Evolutionary conservation across 495 filamentous ascomycete genomes (phyloP).

Genomic region (Jackrogersella multiformis): DNA sequence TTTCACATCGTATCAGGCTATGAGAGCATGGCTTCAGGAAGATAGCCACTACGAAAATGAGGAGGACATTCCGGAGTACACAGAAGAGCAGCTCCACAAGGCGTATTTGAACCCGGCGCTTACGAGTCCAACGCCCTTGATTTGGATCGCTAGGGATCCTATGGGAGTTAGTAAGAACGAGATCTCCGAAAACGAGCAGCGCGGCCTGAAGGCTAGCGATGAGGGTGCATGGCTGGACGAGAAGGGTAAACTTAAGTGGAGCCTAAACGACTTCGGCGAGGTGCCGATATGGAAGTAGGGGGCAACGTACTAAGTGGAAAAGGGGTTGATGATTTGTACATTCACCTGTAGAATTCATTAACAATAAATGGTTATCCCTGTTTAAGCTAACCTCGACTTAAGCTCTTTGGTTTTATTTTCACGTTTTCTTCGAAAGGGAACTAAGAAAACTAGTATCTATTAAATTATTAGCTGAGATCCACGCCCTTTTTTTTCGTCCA

Average conservation of each 20-base stretch:
- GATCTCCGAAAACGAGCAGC: slow-evolving; percentile 48
- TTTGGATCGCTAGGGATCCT: slow-evolving; percentile 77
- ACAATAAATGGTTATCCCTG: too few relatives aligned
- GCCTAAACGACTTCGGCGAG: slow-evolving; percentile 53
- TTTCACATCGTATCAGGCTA: slow-evolving; percentile 37
- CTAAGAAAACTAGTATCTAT: too few relatives aligned
- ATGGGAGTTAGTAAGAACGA: slow-evolving; percentile 72
- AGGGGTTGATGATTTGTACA: too few relatives aligned
- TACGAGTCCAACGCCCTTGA: slow-evolving; percentile 62
- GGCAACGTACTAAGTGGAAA: slow-evolving; percentile 41
- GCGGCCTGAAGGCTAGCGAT: slow-evolving; percentile 61
- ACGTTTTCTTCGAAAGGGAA: too few relatives aligned
- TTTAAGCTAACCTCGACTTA: too few relatives aligned
- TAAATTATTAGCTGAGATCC: too few relatives aligned
- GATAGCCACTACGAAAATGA: slow-evolving; percentile 61
- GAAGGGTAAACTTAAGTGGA: slow-evolving; percentile 66
- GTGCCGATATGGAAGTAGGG: slow-evolving; percentile 75
- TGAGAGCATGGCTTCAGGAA: slow-evolving; percentile 39
- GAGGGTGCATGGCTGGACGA: slow-evolving; percentile 71
- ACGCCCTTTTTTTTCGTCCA: too few relatives aligned
- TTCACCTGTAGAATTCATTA: too few relatives aligned
- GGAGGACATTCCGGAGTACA: slow-evolving; percentile 61
- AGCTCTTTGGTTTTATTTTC: too few relatives aligned
- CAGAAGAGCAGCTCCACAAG: slow-evolving; percentile 61
- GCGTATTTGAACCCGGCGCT: slow-evolving; percentile 77